These are phyloP conservation scores for Suhomyces coccinellae DNA, from an alignment of 1,139 yeast genomes.

Conservation along the genomic window DNA sequence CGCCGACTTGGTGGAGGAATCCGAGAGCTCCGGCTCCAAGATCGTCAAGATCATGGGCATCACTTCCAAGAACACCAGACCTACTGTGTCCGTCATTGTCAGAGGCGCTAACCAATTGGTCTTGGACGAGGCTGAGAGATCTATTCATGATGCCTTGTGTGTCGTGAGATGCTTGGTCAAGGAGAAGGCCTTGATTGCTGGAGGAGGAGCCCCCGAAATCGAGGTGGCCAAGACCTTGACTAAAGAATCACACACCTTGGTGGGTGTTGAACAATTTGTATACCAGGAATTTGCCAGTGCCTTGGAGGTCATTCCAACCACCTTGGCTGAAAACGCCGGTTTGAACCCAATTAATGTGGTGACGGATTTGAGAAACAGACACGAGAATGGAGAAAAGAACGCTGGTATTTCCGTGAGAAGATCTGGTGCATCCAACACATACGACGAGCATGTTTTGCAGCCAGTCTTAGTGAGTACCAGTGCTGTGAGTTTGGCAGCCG, in stretches of 20 bases:
- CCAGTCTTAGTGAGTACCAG: slow-evolving; percentile 94
- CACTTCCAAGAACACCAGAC: slow-evolving; percentile 53
- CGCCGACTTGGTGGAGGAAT: slow-evolving; percentile 91
- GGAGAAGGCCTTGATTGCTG: slow-evolving; percentile 92
- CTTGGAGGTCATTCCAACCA: slow-evolving; percentile 92
- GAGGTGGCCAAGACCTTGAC: slow-evolving; percentile 82
- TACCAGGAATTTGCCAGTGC: slow-evolving; percentile 97
- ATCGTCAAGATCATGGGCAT: slow-evolving; percentile 91
- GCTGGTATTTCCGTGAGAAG: slow-evolving; percentile 97
- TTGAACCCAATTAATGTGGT: slow-evolving; percentile 91
- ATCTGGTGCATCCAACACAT: slow-evolving; percentile 89
- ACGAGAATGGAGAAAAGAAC: slow-evolving; percentile 84
- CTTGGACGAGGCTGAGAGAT: slow-evolving; percentile 94
- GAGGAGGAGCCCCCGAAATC: slow-evolving; percentile 99
- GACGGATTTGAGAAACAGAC: slow-evolving; percentile 90
- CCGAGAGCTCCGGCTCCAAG: slow-evolving; percentile 89
- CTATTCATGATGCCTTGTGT: slow-evolving; percentile 95
- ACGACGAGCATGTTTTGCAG: slow-evolving; percentile 91
- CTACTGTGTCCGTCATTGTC: slow-evolving; percentile 86
- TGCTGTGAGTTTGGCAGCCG: slow-evolving; percentile 92
- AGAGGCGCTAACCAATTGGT: slow-evolving; percentile 93
- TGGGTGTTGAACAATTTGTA: slow-evolving; percentile 93
- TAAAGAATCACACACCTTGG: slow-evolving; percentile 72
- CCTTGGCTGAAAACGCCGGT: slow-evolving; percentile 98
- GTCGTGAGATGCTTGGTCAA: slow-evolving; percentile 94